Base-by-base conservation (phyloP, 139 green algal genomes). In the Chlamydomonas incerta region DNA sequence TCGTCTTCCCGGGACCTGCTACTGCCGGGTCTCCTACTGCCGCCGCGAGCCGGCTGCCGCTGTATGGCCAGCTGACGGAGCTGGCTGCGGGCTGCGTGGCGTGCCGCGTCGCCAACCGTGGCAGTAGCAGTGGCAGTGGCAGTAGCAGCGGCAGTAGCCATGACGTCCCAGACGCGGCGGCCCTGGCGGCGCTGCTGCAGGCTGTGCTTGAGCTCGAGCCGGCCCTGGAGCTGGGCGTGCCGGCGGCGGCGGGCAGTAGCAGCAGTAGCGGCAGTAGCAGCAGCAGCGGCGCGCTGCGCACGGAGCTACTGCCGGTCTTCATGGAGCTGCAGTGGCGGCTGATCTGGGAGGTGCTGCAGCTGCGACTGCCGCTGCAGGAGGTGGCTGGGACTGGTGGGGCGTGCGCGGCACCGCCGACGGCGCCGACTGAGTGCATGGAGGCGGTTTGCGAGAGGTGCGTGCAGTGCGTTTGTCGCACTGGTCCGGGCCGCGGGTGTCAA, bases 251-350 rank as follows among this genome's bases (percentile, higher is more conserved):
- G 3, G 60, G 21, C 23, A 21, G 8, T 31, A 11, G 23, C 11
- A n/a, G 60, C 60, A 24, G 9, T 2, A n/a, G 17, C 60, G 55
- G 55, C 9, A 24, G 5, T 8, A 8, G 18, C 55, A 62, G 55
- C 17, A 23, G 77, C 77, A 37, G 62, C 65, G 41, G 77, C 3
- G 58, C 28, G 29, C 21, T 31, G 28, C 65, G 65, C 1, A 23
- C 69, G 79, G 66, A 68, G 21, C 66, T 85, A 24, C 46, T 85
- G 31, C 31, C 79, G 10, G 31, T 68, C 0, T 85, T 85, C 65
- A 26, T 85, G 65, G 79, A 75, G 65, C 65, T 75, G 18, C 55
- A 57, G n/a, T 84, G 77, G 77, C 65, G 77, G 63, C 31, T 84
- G 63, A 18, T 74, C n/a, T 26, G 41, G 62, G 77, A 50, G 63